phyloP scores from a whole-genome alignment of 768 basidiomycete species.

The Mycena venus region DNA sequence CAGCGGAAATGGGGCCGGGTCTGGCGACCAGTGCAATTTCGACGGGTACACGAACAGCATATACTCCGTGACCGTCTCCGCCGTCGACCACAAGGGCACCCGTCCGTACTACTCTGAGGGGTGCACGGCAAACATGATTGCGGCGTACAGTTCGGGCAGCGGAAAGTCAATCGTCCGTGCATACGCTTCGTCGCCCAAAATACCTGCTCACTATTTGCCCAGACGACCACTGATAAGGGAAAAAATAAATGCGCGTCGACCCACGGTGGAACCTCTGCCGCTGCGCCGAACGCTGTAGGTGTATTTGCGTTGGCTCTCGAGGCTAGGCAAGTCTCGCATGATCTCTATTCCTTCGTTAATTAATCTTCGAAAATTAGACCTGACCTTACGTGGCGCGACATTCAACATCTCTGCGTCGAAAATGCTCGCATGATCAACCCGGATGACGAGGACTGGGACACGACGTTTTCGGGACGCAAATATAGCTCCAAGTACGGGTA shows the following conservation, averaged over 20 bases:
- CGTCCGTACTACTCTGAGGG: constrained; percentile 98
- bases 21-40: constrained; percentile 98
- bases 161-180: constrained; percentile 91
- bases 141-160: constrained; percentile 95
- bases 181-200: neutral
- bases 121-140: constrained; percentile 97
- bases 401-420: constrained; percentile 90
- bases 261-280: constrained; percentile 98
- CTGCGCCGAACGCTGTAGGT: constrained; percentile 96
- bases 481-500: constrained; percentile 95
- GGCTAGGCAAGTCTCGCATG: constrained; percentile 68
- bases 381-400: constrained; percentile 96
- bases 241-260: constrained; percentile 81
- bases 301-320: constrained; percentile 92
- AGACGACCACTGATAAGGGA: constrained; percentile 97
- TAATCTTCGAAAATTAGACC: constrained; percentile 63
- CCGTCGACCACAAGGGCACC: constrained; percentile 91
- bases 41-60: constrained; percentile 99
- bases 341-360: constrained; percentile 7
- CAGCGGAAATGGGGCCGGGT: constrained; percentile 90
- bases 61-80: constrained; percentile 94
- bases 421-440: constrained; percentile 85
- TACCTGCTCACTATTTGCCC: neutral
- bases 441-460: constrained; percentile 95
- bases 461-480: constrained; percentile 73